phyloP scores from a whole-genome alignment of 2,329 filamentous ascomycete species.

The Bipolaris zeicola region DNA sequence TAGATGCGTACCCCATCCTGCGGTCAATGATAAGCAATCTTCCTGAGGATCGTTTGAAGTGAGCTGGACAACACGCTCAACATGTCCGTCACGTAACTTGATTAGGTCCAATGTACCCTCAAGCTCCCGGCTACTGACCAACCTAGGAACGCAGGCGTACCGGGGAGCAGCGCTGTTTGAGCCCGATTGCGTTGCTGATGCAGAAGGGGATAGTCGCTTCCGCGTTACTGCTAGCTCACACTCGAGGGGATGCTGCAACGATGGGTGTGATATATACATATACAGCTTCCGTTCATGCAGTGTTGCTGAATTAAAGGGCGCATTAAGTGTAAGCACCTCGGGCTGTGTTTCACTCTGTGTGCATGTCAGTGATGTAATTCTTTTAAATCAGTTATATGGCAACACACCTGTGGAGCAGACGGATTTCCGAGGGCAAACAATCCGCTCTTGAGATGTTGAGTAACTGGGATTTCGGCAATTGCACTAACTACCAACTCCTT shows the following conservation, averaged over 20 bases:
- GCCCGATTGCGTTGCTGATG: constrained; percentile 35
- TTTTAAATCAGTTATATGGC: too few relatives aligned
- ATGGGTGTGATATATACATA: constrained; percentile 45
- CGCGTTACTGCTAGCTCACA: constrained; percentile 46
- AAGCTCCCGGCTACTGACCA: constrained; percentile 34
- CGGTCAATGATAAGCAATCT: constrained; percentile 36
- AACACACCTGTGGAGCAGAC: constrained; percentile 25
- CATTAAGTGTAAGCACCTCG: constrained; percentile 39
- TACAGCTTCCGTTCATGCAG: constrained; percentile 47
- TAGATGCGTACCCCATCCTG: constrained; percentile 47
- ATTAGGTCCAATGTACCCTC: constrained; percentile 35
- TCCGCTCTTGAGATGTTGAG: constrained; percentile 35
- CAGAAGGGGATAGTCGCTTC: constrained; percentile 41
- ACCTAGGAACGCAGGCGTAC: constrained; percentile 45
- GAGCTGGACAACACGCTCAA: constrained; percentile 41
- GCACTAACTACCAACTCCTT: constrained; percentile 48
- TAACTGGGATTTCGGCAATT: constrained; percentile 42
- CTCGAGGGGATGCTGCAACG: constrained; percentile 42
- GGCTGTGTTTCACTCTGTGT: constrained; percentile 19
- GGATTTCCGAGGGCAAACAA: constrained; percentile 32
- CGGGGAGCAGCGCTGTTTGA: constrained; percentile 28
- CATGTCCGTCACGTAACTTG: constrained; percentile 40
- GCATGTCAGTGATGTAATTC: neutral
- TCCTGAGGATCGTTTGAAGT: constrained; percentile 26
- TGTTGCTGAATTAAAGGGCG: constrained; percentile 46